A percentile compares a stretch with the other conserved stretches of the same genome.
phyloP scores from a whole-genome alignment of 1,284 basidiomycete species.

The Pseudozyma sp. region DNA sequence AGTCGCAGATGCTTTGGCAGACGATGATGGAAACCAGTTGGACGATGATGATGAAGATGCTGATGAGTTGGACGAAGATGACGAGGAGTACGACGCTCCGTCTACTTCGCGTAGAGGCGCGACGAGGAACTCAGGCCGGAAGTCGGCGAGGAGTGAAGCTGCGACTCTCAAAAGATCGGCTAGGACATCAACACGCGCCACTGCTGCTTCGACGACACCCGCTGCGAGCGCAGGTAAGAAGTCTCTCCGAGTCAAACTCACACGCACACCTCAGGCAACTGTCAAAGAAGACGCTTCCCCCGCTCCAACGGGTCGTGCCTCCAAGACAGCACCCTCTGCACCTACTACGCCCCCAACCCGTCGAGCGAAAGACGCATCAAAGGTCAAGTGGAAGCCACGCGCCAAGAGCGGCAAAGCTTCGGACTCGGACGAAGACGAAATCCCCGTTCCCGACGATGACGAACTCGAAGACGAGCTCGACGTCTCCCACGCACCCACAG shows the following conservation, averaged over 20 bases:
- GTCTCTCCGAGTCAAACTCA: slow-evolving; percentile 41
- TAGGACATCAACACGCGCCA: neutral
- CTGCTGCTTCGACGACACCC: slow-evolving; percentile 5
- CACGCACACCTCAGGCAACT: slow-evolving; percentile 30
- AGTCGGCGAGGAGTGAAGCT: slow-evolving; percentile 2
- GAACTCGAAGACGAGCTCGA: slow-evolving; percentile 18
- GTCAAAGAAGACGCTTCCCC: slow-evolving; percentile 15
- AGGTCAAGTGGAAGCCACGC: slow-evolving; percentile 43
- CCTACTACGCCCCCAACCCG: slow-evolving; percentile 3
- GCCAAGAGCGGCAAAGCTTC: slow-evolving; percentile 21
- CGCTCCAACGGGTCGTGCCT: neutral
- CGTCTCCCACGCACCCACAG: slow-evolving; percentile 12
- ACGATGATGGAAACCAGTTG: slow-evolving; percentile 13
- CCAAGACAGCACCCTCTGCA: slow-evolving; percentile 2
- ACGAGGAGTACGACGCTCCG: slow-evolving; percentile 57
- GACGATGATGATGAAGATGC: slow-evolving; percentile 64
- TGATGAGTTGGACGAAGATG: slow-evolving; percentile 65
- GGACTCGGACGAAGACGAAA: slow-evolving; percentile 26
- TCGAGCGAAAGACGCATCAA: slow-evolving; percentile 31
- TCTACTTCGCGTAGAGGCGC: slow-evolving; percentile 15
- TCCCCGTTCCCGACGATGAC: slow-evolving; percentile 20
- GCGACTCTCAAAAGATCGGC: slow-evolving; percentile 18
- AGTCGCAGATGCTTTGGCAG: slow-evolving; percentile 23
- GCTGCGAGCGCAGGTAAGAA: slow-evolving; percentile 27
- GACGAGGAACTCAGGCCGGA: slow-evolving; percentile 3